Evolutionary conservation across 2,329 filamentous ascomycete genomes (phyloP).

Genomic region (Pyrenophora graminea): DNA sequence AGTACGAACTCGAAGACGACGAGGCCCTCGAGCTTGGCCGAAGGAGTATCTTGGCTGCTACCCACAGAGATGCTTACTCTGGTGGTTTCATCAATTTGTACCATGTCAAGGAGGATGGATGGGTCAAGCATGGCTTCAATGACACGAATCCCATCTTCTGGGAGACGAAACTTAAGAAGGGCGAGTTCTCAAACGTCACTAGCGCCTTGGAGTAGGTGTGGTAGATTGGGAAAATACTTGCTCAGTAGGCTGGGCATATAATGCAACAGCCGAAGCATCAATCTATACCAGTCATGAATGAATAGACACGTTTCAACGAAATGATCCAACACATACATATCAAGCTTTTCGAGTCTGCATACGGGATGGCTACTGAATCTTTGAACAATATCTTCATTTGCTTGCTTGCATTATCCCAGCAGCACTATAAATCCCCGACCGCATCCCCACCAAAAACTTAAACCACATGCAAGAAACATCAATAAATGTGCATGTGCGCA

Average conservation of each 20-base stretch:
- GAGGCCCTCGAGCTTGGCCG: conserved; percentile 89
- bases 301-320: conserved; percentile 16
- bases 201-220: conserved; percentile 65
- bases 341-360: background rate
- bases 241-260: background rate
- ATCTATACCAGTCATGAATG: conserved; percentile 7
- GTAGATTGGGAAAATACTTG: background rate
- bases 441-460: no score
- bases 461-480: background rate
- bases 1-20: conserved; percentile 82
- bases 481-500: background rate
- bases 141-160: conserved; percentile 99
- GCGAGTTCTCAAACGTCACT: conserved; percentile 96
- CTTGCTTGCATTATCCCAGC: no score
- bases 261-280: no score
- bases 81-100: conserved; percentile 99
- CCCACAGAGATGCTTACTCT: conserved; percentile 97
- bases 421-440: no score
- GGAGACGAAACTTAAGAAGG: conserved; percentile 98
- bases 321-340: conserved; percentile 4
- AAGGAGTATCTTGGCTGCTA: conserved; percentile 92
- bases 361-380: background rate
- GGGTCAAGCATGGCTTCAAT: conserved; percentile 97
- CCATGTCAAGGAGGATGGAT: conserved; percentile 97
- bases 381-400: conserved; percentile 3